phyloP scores from a whole-genome alignment of 83 land plant species.

The Isoetes engelmannii region DNA sequence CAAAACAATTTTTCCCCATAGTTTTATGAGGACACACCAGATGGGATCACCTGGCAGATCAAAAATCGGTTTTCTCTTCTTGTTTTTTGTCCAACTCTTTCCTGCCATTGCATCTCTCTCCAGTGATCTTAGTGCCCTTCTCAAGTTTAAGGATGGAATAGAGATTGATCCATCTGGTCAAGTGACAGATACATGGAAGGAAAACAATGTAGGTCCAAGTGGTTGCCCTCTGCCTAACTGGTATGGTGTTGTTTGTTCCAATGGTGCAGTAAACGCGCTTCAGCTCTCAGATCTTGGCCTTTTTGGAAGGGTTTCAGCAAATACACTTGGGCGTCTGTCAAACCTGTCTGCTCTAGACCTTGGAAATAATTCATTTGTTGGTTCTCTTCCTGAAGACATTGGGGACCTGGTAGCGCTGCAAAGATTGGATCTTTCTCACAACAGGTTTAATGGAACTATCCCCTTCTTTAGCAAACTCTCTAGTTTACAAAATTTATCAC shows the following conservation, averaged over 20 bases:
- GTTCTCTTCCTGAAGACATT: constrained; percentile 42
- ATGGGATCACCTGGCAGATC: too few relatives aligned
- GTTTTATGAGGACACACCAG: too few relatives aligned
- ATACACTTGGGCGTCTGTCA: constrained; percentile 20
- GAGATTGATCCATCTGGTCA: constrained; percentile 47
- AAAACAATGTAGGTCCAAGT: constrained; percentile 26
- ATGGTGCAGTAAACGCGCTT: constrained; percentile 35
- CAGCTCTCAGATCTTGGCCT: constrained; percentile 28
- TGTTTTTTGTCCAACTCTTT: too few relatives aligned
- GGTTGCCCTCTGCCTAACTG: constrained; percentile 46
- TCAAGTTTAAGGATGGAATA: constrained; percentile 64
- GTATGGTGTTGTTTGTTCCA: constrained; percentile 43
- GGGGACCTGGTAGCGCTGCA: constrained; percentile 40
- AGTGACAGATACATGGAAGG: constrained; percentile 49
- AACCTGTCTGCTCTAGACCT: constrained; percentile 39
- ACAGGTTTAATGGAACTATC: not conserved
- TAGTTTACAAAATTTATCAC: not conserved
- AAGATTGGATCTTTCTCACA: constrained; percentile 44
- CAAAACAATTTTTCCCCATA: too few relatives aligned
- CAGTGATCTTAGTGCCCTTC: constrained; percentile 51
- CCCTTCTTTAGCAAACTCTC: not conserved
- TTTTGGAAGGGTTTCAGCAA: constrained; percentile 32
- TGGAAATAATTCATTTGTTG: constrained; percentile 45
- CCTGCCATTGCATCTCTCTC: constrained; percentile 28
- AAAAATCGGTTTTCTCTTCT: too few relatives aligned